Evolutionary conservation across 2,329 filamentous ascomycete genomes (phyloP).

Genomic region (Cladophialophora bantiana): DNA sequence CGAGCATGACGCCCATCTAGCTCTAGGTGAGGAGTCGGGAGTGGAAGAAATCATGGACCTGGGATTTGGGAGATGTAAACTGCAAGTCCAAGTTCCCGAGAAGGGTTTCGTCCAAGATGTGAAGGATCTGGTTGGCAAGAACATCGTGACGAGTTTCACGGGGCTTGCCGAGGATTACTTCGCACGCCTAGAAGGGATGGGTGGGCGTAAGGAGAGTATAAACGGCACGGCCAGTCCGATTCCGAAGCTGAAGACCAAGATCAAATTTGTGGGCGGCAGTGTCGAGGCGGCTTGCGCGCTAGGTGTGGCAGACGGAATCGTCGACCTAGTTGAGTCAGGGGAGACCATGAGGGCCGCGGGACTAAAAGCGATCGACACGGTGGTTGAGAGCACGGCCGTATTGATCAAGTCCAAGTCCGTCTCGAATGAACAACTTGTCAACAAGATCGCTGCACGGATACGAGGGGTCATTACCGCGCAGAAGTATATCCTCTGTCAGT

Average conservation of each 20-base stretch:
- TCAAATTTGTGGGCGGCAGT: constrained; percentile 93
- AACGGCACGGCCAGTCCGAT: constrained; percentile 45
- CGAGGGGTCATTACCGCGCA: constrained; percentile 94
- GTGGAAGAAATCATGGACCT: constrained; percentile 90
- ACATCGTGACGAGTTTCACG: constrained; percentile 95
- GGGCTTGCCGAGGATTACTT: constrained; percentile 85
- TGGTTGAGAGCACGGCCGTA: constrained; percentile 84
- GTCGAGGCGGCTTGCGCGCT: constrained; percentile 96
- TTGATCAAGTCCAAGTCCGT: constrained; percentile 89
- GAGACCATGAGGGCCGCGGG: constrained; percentile 98
- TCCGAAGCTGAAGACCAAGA: constrained; percentile 77
- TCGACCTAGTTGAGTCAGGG: constrained; percentile 96
- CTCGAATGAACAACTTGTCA: constrained; percentile 78
- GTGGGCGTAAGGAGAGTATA: constrained; percentile 47
- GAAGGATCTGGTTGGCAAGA: constrained; percentile 85
- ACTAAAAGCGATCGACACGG: constrained; percentile 91
- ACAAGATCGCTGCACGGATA: constrained; percentile 85
- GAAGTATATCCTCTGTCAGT: constrained; percentile 92
- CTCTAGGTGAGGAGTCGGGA: constrained; percentile 55
- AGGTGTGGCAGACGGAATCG: constrained; percentile 94
- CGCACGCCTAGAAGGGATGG: constrained; percentile 69
- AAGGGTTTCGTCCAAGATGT: constrained; percentile 75
- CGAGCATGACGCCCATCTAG: constrained; percentile 75
- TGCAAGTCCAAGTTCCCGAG: constrained; percentile 95
- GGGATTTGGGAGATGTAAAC: constrained; percentile 86